phyloP scores from a whole-genome alignment of 2,329 filamentous ascomycete genomes.

The Neonectria faginata region DNA sequence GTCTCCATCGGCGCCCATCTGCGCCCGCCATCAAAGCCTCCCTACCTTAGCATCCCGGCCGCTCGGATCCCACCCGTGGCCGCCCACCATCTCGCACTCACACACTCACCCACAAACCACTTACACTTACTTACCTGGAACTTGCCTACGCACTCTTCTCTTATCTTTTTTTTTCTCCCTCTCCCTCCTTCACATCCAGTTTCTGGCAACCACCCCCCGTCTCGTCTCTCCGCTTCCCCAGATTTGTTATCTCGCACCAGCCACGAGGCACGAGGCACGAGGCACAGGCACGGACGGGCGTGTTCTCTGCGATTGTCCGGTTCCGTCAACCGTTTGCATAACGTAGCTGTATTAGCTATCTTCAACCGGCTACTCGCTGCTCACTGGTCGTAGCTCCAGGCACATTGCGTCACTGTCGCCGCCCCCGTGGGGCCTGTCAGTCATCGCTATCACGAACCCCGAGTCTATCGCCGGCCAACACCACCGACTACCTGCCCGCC shows the following conservation, averaged over 20 bases:
- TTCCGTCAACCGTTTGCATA: constrained; percentile 42
- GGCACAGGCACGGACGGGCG: background rate
- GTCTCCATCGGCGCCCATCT: constrained; percentile 47
- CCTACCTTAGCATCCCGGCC: constrained; percentile 44
- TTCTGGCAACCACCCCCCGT: constrained; percentile 10
- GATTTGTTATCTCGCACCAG: constrained; percentile 47
- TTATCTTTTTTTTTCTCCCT: constrained; percentile 37
- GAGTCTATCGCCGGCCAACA: constrained; percentile 19
- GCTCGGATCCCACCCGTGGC: constrained; percentile 46
- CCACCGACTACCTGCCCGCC: no score
- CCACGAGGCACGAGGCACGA: constrained; percentile 27
- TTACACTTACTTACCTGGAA: constrained; percentile 43
- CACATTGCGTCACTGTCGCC: constrained; percentile 46
- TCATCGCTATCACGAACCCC: constrained; percentile 28
- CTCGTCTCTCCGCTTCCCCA: constrained; percentile 44
- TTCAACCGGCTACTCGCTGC: constrained; percentile 37
- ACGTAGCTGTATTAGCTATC: constrained; percentile 48
- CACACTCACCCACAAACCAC: constrained; percentile 35
- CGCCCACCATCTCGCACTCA: constrained; percentile 20
- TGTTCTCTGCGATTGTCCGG: constrained; percentile 23
- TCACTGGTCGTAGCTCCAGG: constrained; percentile 45
- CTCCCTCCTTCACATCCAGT: constrained; percentile 27
- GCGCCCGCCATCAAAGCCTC: constrained; percentile 45
- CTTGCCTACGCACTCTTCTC: constrained; percentile 40
- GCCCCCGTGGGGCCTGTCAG: constrained; percentile 41